phyloP scores from a whole-genome alignment of 2,329 filamentous ascomycete genomes.

The Thermothelomyces thermophilus region DNA sequence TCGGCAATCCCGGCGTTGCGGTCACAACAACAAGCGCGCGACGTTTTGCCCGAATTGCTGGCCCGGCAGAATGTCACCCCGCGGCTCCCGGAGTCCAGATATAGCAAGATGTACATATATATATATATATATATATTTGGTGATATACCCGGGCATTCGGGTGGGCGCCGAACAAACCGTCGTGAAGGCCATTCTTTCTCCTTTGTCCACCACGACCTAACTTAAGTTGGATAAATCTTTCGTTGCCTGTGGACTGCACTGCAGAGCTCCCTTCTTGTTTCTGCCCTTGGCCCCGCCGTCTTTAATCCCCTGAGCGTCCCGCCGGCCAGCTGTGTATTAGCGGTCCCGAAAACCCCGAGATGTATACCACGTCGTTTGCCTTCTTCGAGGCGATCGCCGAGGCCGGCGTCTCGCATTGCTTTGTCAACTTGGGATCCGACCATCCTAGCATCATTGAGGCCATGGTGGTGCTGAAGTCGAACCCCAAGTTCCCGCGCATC shows the following conservation, averaged over 20 bases:
- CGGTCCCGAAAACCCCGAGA: conserved; percentile 25
- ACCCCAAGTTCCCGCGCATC: conserved; percentile 53
- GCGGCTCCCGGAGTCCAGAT: background rate
- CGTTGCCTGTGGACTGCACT: too few relatives aligned
- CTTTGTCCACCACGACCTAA: too few relatives aligned
- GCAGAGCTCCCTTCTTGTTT: too few relatives aligned
- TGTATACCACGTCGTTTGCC: conserved; percentile 71
- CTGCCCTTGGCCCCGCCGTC: background rate
- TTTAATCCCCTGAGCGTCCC: background rate
- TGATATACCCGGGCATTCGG: too few relatives aligned
- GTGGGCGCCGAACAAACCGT: too few relatives aligned
- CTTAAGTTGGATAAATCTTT: too few relatives aligned
- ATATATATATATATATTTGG: too few relatives aligned
- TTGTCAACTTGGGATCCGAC: conserved; percentile 56
- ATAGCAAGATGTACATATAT: too few relatives aligned
- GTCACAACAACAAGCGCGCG: background rate
- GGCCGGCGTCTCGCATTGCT: conserved; percentile 54
- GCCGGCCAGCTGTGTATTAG: background rate
- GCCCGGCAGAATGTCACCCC: background rate
- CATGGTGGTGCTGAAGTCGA: conserved; percentile 61
- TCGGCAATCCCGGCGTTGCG: background rate
- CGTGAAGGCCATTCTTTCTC: too few relatives aligned
- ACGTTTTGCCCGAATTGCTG: background rate
- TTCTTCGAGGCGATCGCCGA: conserved; percentile 79
- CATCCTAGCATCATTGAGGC: conserved; percentile 67